Percentiles rank a stretch among this genome's conserved stretches.
Evolutionary conservation across 2,329 filamentous ascomycete species (phyloP).

Genomic region (Ascochyta pisi): DNA sequence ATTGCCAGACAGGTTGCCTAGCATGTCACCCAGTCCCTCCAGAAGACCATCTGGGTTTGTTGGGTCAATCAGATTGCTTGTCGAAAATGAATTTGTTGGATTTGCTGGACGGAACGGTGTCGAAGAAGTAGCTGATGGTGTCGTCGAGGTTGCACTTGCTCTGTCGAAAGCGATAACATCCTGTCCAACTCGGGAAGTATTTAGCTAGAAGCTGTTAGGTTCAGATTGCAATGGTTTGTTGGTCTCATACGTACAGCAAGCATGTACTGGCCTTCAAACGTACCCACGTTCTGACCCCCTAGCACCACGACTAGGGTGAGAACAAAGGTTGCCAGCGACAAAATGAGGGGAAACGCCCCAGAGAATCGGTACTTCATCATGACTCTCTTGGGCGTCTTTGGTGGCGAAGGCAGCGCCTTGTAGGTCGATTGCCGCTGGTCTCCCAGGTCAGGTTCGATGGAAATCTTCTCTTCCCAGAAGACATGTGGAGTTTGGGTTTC

Average conservation of each 20-base stretch:
- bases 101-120: slow-evolving; percentile 9
- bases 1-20: slow-evolving; percentile 15
- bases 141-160: slow-evolving; percentile 8
- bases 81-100: slow-evolving; percentile 17
- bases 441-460: slow-evolving; percentile 30
- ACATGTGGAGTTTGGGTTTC: background rate
- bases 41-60: slow-evolving; percentile 18
- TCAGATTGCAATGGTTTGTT: background rate
- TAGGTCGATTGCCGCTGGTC: slow-evolving; percentile 28
- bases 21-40: background rate
- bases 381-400: slow-evolving; percentile 27
- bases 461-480: slow-evolving; percentile 21
- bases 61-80: slow-evolving; percentile 18
- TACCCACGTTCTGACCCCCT: slow-evolving; percentile 20
- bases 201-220: slow-evolving; percentile 22
- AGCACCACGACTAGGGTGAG: slow-evolving; percentile 28
- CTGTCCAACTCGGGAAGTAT: slow-evolving; percentile 24
- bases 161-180: slow-evolving; percentile 25
- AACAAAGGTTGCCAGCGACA: slow-evolving; percentile 23
- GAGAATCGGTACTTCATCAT: slow-evolving; percentile 33
- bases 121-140: slow-evolving; percentile 5
- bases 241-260: slow-evolving; percentile 22
- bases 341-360: slow-evolving; percentile 21
- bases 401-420: slow-evolving; percentile 27
- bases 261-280: slow-evolving; percentile 26